A percentile compares a stretch with the other conserved stretches of the same genome.
Conservation (phyloP, 306 rosid genomes). For the Trifolium repens region DNA sequence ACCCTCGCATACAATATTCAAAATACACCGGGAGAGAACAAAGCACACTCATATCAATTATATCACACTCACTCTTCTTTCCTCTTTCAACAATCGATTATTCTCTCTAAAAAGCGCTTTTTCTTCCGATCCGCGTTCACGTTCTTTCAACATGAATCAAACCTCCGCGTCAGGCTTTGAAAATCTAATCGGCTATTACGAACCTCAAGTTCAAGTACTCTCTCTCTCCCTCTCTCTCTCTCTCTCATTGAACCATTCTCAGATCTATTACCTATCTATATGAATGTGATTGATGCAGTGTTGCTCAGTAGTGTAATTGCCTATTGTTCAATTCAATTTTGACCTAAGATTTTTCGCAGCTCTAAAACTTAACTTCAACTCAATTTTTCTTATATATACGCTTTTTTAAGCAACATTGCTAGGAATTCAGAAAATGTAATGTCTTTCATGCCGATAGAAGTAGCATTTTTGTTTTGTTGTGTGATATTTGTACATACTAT, state of each 20-base stretch:
- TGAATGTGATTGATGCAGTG: background rate
- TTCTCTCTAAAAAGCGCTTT: background rate
- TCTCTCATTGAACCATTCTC: background rate
- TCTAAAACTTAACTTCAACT: background rate
- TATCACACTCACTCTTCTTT: too few relatives aligned
- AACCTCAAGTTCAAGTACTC: slow-evolving; percentile 80
- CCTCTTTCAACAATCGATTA: too few relatives aligned
- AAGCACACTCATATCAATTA: too few relatives aligned
- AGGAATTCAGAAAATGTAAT: background rate
- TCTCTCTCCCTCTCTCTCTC: background rate
- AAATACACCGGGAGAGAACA: background rate
- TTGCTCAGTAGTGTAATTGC: background rate
- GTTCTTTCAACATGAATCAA: slow-evolving; percentile 44
- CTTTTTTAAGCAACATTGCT: background rate
- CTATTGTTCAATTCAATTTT: slow-evolving; percentile 14
- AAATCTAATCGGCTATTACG: slow-evolving; percentile 73
- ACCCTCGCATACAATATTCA: background rate
- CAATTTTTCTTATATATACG: background rate
- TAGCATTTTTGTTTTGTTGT: too few relatives aligned
- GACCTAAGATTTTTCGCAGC: background rate
- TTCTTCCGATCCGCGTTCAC: slow-evolving; percentile 35
- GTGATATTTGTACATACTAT: too few relatives aligned
- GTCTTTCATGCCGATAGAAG: too few relatives aligned
- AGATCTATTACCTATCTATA: background rate
- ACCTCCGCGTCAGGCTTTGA: slow-evolving; percentile 48